Evolutionary conservation across 2,329 filamentous ascomycete genomes (phyloP).

Genomic region (Alternaria conjuncta): DNA sequence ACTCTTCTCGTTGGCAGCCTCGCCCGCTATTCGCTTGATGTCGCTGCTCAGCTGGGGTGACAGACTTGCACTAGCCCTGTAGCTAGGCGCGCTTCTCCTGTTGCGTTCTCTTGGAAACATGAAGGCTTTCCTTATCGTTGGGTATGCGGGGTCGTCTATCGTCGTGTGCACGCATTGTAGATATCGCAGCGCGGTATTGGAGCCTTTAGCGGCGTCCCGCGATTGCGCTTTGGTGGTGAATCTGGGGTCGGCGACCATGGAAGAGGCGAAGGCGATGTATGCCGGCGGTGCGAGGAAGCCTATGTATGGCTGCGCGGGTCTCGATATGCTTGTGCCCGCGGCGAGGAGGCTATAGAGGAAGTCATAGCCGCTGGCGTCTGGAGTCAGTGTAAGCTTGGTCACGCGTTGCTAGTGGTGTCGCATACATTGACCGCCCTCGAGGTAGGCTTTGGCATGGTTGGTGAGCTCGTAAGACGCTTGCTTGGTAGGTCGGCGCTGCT

Average conservation of each 20-base stretch:
- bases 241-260: conserved; percentile 79
- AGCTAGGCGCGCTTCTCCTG: conserved; percentile 27
- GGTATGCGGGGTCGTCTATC: conserved; percentile 70
- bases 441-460: conserved; percentile 46
- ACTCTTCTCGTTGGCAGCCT: conserved; percentile 66
- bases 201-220: conserved; percentile 65
- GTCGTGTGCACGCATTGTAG: conserved; percentile 70
- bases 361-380: conserved; percentile 43
- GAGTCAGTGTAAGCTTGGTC: conserved; percentile 5
- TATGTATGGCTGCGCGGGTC: conserved; percentile 47
- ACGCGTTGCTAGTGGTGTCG: not conserved
- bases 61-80: conserved; percentile 29
- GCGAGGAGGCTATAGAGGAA: conserved; percentile 45
- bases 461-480: conserved; percentile 43
- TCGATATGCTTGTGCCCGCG: conserved; percentile 41
- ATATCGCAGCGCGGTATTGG: conserved; percentile 72
- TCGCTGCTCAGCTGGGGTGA: conserved; percentile 46
- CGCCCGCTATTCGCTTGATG: conserved; percentile 51
- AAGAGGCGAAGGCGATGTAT: conserved; percentile 78
- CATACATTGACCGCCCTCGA: conserved; percentile 44
- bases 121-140: conserved; percentile 75
- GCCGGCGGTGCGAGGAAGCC: conserved; percentile 72
- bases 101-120: conserved; percentile 58
- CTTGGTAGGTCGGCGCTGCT: conserved; percentile 39
- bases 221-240: conserved; percentile 76